Evolutionary conservation across 2,329 filamentous ascomycete genomes (phyloP), one percentile per base, ranked within the genome.

Genomic region (Phialophora tarda): DNA sequence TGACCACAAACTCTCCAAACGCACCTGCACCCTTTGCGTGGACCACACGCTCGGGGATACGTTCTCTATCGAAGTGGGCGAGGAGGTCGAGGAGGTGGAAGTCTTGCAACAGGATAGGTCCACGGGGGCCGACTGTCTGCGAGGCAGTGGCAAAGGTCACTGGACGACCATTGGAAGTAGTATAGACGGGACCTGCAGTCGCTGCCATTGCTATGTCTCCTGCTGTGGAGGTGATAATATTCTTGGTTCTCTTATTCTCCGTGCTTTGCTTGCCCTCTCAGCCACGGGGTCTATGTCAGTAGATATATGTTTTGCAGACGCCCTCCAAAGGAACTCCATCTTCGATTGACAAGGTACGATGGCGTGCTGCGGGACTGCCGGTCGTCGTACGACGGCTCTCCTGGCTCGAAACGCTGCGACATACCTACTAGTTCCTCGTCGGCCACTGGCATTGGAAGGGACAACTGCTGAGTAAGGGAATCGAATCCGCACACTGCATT

Each of bases 21-120:
- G 84, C 84, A 28, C 84, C 86, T 17, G 80, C 80, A 12, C 83
- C 86, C 71, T 86, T 86, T n/a, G 86, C 86, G 69, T 88, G 86
- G 3, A 88, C 86, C 1, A 87, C 80, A 72, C 86, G 77, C 73
- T 88, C 86, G 0, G 86, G 86, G n/a, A 89, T 88, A n/a, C 86
- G 79, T 75, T 89, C 86, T 8, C 86, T 81, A 66, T 85, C 82
- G 71, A 88, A 89, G 71, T 88, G 86, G 2, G 86, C 82, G 0
- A 88, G 77, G 0, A 85, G 82, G 67, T 88, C 85, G 66, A 88
- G 83, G n/a, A 88, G 74, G 59, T 87, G 84, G 24, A 84, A 86
- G 71, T 88, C 85, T 65, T 84, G 81, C 0, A 88, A 77, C 0
- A 83, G 75, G 2, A 79, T 76, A 5, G 84, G 75, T 6, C 81